Evolutionary conservation across 1,284 basidiomycete species (phyloP).

Genomic region (Tylopilus sp.): DNA sequence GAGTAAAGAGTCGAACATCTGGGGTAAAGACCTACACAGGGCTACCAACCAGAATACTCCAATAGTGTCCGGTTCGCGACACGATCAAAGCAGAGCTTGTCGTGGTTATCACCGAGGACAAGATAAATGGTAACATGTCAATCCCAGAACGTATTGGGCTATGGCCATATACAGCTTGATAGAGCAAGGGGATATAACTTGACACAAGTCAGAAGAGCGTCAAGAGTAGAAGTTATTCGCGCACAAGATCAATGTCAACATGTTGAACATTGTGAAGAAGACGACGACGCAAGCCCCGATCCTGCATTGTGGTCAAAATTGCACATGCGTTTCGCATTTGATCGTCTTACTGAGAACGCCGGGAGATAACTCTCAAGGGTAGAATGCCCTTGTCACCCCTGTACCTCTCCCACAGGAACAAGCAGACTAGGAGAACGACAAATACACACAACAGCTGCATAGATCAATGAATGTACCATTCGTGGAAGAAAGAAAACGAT

Average conservation of each 20-base stretch:
- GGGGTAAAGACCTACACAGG: constrained; percentile 16
- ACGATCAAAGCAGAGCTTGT: constrained; percentile 16
- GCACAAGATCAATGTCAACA: constrained; percentile 22
- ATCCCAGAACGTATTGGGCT: constrained; percentile 25
- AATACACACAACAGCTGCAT: constrained; percentile 21
- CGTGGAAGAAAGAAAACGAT: neutral
- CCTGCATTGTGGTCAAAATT: constrained; percentile 5
- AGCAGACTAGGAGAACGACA: constrained; percentile 13
- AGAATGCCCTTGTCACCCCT: constrained; percentile 24
- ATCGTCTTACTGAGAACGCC: constrained; percentile 21
- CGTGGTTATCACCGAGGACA: constrained; percentile 21
- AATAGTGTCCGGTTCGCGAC: constrained; percentile 26
- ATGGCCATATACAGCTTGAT: constrained; percentile 26
- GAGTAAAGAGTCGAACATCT: neutral
- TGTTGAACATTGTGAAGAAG: constrained; percentile 30
- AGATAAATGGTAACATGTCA: constrained; percentile 26
- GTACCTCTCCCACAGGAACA: constrained; percentile 21
- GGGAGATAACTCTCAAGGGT: constrained; percentile 21
- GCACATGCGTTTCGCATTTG: neutral
- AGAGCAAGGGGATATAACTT: constrained; percentile 27
- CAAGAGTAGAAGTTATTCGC: neutral
- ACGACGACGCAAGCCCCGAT: constrained; percentile 21
- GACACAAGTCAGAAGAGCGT: neutral
- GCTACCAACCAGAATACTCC: constrained; percentile 19
- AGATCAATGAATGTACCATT: neutral